Percentiles rank a stretch among this genome's conserved stretches.
phyloP scores from a whole-genome alignment of 805 yeast genomes.

The Yarrowia deformans region DNA sequence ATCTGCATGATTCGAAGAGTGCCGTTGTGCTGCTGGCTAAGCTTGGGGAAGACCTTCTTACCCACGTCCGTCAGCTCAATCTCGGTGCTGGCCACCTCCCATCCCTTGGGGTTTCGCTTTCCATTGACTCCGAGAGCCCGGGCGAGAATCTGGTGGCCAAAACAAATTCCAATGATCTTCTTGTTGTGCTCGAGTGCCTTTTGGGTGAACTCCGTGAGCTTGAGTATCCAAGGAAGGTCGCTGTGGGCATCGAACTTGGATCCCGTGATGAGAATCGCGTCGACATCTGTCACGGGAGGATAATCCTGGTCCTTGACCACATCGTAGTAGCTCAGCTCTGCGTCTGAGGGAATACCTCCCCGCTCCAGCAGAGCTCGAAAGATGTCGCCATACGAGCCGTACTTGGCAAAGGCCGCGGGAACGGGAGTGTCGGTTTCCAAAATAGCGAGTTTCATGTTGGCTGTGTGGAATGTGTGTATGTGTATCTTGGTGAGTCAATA shows the following conservation, averaged over 20 bases:
- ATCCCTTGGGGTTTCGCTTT: slow-evolving; percentile 64
- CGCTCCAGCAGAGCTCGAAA: slow-evolving; percentile 46
- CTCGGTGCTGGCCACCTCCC: slow-evolving; percentile 73
- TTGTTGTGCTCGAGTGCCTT: slow-evolving; percentile 41
- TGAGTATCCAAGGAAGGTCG: slow-evolving; percentile 50
- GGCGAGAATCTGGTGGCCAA: slow-evolving; percentile 84
- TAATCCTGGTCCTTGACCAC: slow-evolving; percentile 47
- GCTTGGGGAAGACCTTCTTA: slow-evolving; percentile 49
- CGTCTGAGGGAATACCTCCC: slow-evolving; percentile 45
- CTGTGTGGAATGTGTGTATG: neutral
- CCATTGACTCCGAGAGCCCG: slow-evolving; percentile 70
- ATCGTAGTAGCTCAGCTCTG: slow-evolving; percentile 44
- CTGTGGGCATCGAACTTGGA: slow-evolving; percentile 51
- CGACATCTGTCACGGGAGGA: slow-evolving; percentile 46
- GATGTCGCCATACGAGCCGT: slow-evolving; percentile 50
- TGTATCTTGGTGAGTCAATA: neutral
- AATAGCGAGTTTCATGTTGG: slow-evolving; percentile 46
- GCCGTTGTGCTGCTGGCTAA: slow-evolving; percentile 43
- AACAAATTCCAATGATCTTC: slow-evolving; percentile 64
- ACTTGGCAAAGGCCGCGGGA: slow-evolving; percentile 44
- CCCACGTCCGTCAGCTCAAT: slow-evolving; percentile 58
- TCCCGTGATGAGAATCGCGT: slow-evolving; percentile 52
- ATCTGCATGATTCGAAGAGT: slow-evolving; percentile 58
- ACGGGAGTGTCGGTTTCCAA: slow-evolving; percentile 51
- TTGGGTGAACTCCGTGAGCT: slow-evolving; percentile 48